phyloP scores from a whole-genome alignment of 306 rosid species.

The Sesbania bispinosa region DNA sequence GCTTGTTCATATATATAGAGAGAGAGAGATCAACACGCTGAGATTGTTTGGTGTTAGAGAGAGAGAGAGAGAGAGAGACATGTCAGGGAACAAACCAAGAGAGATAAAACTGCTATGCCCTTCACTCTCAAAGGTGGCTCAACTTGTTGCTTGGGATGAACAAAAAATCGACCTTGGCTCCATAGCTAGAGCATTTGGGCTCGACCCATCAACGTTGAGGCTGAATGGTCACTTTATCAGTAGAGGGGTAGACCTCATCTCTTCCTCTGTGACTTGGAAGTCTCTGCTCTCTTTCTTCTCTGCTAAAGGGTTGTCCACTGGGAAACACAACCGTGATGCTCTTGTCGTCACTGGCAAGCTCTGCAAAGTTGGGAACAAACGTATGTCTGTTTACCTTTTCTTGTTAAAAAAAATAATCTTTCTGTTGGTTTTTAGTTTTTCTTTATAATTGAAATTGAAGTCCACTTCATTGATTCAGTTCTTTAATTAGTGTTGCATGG shows the following conservation, averaged over 20 bases:
- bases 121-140: slow-evolving; percentile 35
- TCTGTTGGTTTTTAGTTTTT: background rate
- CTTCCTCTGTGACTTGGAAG: slow-evolving; percentile 76
- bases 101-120: slow-evolving; percentile 56
- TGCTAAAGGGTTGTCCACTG: slow-evolving; percentile 55
- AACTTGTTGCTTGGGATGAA: slow-evolving; percentile 36
- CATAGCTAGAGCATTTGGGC: slow-evolving; percentile 55
- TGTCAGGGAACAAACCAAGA: slow-evolving; percentile 28
- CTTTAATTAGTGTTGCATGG: background rate
- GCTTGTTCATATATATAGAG: too few relatives aligned
- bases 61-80: too few relatives aligned
- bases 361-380: slow-evolving; percentile 46
- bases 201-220: slow-evolving; percentile 65
- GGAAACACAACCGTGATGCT: slow-evolving; percentile 31
- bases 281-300: slow-evolving; percentile 75
- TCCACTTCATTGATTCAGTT: background rate
- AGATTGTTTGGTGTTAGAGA: too few relatives aligned
- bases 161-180: slow-evolving; percentile 65
- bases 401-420: background rate
- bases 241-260: slow-evolving; percentile 57
- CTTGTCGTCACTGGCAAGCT: slow-evolving; percentile 62
- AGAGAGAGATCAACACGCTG: too few relatives aligned
- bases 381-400: slow-evolving; percentile 32
- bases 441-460: background rate
- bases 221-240: slow-evolving; percentile 73